A percentile compares a stretch with the other conserved stretches of the same genome.
phyloP scores from a whole-genome alignment of 495 filamentous ascomycete species.

The Aspergillus nanangensis region DNA sequence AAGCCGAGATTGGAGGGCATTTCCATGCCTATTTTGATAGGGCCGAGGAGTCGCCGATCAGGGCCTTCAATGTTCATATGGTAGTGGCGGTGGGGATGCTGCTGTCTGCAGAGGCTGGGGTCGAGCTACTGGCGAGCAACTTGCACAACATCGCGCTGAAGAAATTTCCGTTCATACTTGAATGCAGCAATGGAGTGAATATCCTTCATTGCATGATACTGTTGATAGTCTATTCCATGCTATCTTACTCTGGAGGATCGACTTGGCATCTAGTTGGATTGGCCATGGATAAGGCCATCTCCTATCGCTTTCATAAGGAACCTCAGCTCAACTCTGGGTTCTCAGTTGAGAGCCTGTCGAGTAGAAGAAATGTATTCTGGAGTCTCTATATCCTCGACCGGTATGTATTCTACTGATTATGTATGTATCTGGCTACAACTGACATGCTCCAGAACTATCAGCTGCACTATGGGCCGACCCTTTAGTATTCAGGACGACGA shows the following conservation, averaged over 20 bases:
- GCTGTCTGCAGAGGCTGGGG: slow-evolving; percentile 11
- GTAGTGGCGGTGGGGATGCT: slow-evolving; percentile 15
- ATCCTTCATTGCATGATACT: slow-evolving; percentile 21
- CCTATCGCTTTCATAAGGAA: slow-evolving; percentile 20
- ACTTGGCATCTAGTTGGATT: slow-evolving; percentile 24
- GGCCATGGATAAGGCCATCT: slow-evolving; percentile 24
- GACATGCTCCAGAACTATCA: slow-evolving; percentile 15
- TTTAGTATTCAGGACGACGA: slow-evolving; percentile 26
- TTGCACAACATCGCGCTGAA: slow-evolving; percentile 13
- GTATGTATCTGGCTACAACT: background rate
- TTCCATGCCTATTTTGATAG: slow-evolving; percentile 11
- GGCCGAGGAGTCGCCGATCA: background rate
- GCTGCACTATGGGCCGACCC: slow-evolving; percentile 20
- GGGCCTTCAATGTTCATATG: slow-evolving; percentile 18
- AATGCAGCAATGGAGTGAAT: slow-evolving; percentile 4
- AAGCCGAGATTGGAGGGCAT: slow-evolving; percentile 4
- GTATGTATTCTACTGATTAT: slow-evolving; percentile 3
- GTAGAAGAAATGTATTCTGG: slow-evolving; percentile 17
- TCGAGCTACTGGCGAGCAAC: slow-evolving; percentile 7
- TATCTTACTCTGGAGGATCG: slow-evolving; percentile 18
- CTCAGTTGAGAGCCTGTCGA: background rate
- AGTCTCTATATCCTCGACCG: slow-evolving; percentile 22
- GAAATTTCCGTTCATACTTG: slow-evolving; percentile 7
- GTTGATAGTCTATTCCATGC: slow-evolving; percentile 18
- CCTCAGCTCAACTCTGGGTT: slow-evolving; percentile 2